Conservation (phyloP, 495 filamentous ascomycete species). For the Thermothielavioides terrestris region DNA sequence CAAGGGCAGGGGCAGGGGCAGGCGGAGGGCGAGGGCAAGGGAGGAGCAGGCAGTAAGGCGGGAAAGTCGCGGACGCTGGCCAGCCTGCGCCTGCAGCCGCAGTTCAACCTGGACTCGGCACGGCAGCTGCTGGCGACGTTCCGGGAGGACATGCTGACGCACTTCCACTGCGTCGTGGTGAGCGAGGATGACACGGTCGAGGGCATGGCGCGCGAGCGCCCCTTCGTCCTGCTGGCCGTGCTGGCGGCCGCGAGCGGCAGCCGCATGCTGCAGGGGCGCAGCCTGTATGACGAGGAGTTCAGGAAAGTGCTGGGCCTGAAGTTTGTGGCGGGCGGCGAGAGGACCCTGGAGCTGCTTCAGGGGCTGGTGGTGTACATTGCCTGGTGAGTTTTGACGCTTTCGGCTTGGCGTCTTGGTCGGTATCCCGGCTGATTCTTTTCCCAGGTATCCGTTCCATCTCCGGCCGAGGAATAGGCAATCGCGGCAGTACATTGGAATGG, state of each 20-base stretch:
- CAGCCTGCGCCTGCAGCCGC: constrained; percentile 32
- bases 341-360: constrained; percentile 37
- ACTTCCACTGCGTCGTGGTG: constrained; percentile 34
- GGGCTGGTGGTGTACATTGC: constrained; percentile 38
- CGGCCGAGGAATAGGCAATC: constrained; percentile 37
- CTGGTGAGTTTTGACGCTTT: constrained; percentile 32
- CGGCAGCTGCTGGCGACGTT: constrained; percentile 31
- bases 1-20: background rate
- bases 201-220: constrained; percentile 27
- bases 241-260: constrained; percentile 38
- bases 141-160: constrained; percentile 26
- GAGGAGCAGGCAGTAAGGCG: too few species aligned
- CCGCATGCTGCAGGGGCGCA: constrained; percentile 35
- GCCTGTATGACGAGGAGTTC: constrained; percentile 43
- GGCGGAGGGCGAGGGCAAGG: background rate
- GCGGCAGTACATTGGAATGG: constrained; percentile 39
- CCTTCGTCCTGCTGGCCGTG: constrained; percentile 38
- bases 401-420: background rate
- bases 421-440: background rate
- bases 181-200: constrained; percentile 27
- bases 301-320: constrained; percentile 41
- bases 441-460: constrained; percentile 43
- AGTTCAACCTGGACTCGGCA: constrained; percentile 43
- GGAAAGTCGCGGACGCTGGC: constrained; percentile 10
- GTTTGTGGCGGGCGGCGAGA: constrained; percentile 40